These are phyloP conservation scores for Dalbergia cochinchinensis DNA, from an alignment of 306 rosid species.

Conservation along the genomic window DNA sequence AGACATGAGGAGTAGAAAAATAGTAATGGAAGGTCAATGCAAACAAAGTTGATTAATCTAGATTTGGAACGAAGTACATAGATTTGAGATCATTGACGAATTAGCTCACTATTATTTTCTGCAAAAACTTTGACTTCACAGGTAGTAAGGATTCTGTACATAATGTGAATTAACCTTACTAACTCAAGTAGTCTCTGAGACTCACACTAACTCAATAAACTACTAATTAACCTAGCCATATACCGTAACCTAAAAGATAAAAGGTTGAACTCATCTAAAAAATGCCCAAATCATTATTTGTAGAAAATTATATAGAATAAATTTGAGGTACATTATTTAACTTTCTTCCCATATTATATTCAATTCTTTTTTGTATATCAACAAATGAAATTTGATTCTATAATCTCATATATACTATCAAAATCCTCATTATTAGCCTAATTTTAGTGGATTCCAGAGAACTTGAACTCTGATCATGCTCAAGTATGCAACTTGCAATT, in stretches of 20 bases:
- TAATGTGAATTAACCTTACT: background rate
- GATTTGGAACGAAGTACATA: background rate
- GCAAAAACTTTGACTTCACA: constrained; percentile 28
- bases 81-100: background rate
- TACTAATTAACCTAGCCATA: constrained; percentile 2
- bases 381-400: too few relatives aligned
- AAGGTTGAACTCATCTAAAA: background rate
- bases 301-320: too few relatives aligned
- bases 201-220: background rate
- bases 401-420: too few relatives aligned
- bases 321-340: too few relatives aligned
- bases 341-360: too few relatives aligned
- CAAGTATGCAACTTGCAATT: background rate
- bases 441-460: background rate
- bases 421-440: too few relatives aligned
- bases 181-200: background rate
- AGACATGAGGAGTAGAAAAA: constrained; percentile 19
- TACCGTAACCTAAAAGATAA: background rate
- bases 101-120: constrained; percentile 1
- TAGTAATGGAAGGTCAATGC: constrained; percentile 3
- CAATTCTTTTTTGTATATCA: too few relatives aligned
- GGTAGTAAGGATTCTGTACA: background rate
- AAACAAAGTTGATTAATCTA: constrained; percentile 4
- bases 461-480: background rate
- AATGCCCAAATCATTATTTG: too few relatives aligned